phyloP scores from a whole-genome alignment of 2,329 filamentous ascomycete species.

The Coniochaeta sp. region DNA sequence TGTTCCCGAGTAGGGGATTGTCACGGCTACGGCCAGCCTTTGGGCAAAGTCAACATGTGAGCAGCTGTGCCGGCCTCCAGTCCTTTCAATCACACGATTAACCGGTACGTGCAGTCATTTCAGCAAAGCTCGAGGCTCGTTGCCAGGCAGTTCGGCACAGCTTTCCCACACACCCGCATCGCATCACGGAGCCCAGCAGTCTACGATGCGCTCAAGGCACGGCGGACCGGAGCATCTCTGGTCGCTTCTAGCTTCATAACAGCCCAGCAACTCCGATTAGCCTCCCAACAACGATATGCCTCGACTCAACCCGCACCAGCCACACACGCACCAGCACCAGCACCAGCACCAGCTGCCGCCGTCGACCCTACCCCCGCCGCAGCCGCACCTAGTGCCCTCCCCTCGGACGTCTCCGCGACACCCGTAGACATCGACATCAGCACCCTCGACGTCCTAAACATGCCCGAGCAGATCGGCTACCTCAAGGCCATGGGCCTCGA shows the following conservation, averaged over 20 bases:
- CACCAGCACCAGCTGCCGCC: not conserved
- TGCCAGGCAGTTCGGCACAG: slow-evolving; percentile 21
- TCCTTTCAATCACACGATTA: not conserved
- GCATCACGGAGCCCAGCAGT: slow-evolving; percentile 9
- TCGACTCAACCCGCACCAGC: slow-evolving; percentile 17
- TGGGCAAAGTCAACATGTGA: slow-evolving; percentile 6
- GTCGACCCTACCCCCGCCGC: slow-evolving; percentile 5
- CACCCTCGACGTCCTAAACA: slow-evolving; percentile 41
- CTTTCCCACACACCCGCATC: slow-evolving; percentile 13
- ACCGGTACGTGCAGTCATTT: slow-evolving; percentile 8
- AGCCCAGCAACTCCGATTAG: slow-evolving; percentile 11
- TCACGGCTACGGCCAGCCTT: slow-evolving; percentile 4
- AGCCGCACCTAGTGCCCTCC: slow-evolving; percentile 6
- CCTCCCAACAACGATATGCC: slow-evolving; percentile 16
- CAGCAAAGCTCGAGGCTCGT: slow-evolving; percentile 2
- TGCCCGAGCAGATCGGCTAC: slow-evolving; percentile 75
- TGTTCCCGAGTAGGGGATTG: slow-evolving; percentile 1
- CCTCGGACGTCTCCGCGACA: slow-evolving; percentile 12
- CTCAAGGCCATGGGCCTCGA: slow-evolving; percentile 77
- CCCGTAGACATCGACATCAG: slow-evolving; percentile 21
- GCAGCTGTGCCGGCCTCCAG: slow-evolving; percentile 5
- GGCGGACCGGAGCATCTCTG: slow-evolving; percentile 9
- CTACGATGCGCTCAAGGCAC: slow-evolving; percentile 3
- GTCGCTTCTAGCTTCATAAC: slow-evolving; percentile 8
- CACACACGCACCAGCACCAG: no score